Conservation (phyloP, 768 basidiomycete genomes). For the Cystofilobasidium ferigula region DNA sequence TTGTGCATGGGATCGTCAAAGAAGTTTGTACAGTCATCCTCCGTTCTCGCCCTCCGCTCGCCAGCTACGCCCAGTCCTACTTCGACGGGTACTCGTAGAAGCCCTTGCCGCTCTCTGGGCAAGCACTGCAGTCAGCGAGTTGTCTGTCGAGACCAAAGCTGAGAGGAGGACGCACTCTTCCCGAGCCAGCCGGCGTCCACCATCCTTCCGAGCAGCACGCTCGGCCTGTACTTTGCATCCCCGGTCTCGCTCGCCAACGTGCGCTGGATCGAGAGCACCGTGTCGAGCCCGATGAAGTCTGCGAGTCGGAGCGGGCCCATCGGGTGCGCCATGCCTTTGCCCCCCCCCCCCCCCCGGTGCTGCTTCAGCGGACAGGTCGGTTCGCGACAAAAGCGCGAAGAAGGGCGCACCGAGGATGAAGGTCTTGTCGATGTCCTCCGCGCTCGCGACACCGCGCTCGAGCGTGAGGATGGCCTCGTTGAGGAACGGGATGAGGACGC, state of each 20-base stretch:
- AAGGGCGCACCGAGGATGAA: conserved; percentile 66
- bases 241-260: conserved; percentile 76
- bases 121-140: neutral
- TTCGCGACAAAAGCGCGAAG: conserved; percentile 24
- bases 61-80: neutral
- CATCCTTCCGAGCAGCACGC: conserved; percentile 82
- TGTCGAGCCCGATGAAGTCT: conserved; percentile 74
- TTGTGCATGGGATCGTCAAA: too few relatives aligned
- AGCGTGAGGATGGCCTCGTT: conserved; percentile 94
- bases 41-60: too few relatives aligned
- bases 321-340: conserved; percentile 57
- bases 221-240: conserved; percentile 90
- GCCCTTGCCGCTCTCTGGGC: conserved; percentile 52
- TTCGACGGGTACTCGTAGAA: conserved; percentile 67
- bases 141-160: neutral
- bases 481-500: conserved; percentile 83
- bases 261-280: conserved; percentile 84
- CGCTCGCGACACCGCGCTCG: conserved; percentile 86
- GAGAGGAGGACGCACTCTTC: conserved; percentile 48
- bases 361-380: too few relatives aligned
- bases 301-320: conserved; percentile 63
- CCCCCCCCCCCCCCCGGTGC: too few relatives aligned
- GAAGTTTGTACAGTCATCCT: too few relatives aligned
- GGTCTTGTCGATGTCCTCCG: conserved; percentile 91
- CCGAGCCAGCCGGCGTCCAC: conserved; percentile 93